phyloP scores from a whole-genome alignment of 495 filamentous ascomycete species.

The Margaritispora aquatica region DNA sequence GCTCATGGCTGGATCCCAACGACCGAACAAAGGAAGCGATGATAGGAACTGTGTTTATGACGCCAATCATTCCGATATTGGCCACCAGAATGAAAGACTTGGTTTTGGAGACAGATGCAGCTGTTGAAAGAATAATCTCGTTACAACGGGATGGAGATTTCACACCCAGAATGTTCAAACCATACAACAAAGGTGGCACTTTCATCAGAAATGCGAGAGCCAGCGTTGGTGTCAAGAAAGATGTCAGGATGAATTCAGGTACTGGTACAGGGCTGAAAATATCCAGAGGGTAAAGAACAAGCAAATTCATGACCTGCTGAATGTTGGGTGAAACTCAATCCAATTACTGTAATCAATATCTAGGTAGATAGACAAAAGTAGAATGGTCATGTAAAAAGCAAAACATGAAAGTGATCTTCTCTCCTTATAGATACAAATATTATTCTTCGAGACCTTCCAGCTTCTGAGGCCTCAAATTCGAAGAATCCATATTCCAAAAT shows the following conservation, averaged over 20 bases:
- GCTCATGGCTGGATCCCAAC: slow-evolving; percentile 25
- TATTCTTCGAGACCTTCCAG: no score
- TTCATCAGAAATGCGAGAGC: background rate
- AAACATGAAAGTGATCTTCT: no score
- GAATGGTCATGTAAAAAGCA: no score
- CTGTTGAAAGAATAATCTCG: slow-evolving; percentile 7
- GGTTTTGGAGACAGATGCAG: slow-evolving; percentile 12
- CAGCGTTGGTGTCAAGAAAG: background rate
- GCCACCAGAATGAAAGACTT: slow-evolving; percentile 4
- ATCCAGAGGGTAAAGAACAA: background rate
- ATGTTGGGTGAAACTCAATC: no score
- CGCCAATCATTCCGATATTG: background rate
- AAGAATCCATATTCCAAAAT: background rate
- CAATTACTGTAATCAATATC: no score
- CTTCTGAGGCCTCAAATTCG: no score
- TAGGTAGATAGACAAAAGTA: no score
- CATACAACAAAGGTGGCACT: background rate
- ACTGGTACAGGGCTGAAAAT: background rate
- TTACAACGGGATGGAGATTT: background rate
- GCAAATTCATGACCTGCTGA: no score
- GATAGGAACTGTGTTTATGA: slow-evolving; percentile 11
- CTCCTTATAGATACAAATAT: no score
- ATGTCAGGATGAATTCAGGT: background rate
- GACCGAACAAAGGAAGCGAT: background rate
- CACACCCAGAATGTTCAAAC: background rate